Evolutionary conservation across 371 early-diverging fungal species (phyloP).

Genomic region (Mortierella sp.): DNA sequence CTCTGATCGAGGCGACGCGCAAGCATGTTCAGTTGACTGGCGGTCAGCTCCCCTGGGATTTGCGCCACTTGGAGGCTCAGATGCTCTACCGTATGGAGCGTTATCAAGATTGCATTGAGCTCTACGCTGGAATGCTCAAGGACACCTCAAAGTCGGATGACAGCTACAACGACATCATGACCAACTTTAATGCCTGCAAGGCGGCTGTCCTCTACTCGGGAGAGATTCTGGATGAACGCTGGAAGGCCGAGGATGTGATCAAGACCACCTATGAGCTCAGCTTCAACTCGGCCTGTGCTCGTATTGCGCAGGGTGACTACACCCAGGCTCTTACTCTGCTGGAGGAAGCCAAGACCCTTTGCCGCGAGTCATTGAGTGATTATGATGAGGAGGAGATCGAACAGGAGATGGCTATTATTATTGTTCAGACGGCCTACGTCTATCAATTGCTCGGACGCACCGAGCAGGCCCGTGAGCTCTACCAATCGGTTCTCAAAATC

Average conservation of each 20-base stretch:
- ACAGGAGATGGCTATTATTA: constrained; percentile 77
- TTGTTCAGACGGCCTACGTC: constrained; percentile 81
- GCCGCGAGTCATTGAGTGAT: constrained; percentile 64
- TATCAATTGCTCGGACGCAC: constrained; percentile 74
- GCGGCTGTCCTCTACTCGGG: constrained; percentile 70
- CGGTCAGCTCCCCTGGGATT: constrained; percentile 47
- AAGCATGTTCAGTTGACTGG: constrained; percentile 48
- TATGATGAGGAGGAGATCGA: constrained; percentile 77
- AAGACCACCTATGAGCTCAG: constrained; percentile 75
- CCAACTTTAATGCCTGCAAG: constrained; percentile 77
- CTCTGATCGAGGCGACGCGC: constrained; percentile 60
- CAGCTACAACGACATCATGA: constrained; percentile 62
- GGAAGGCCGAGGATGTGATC: constrained; percentile 49
- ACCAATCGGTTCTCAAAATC: constrained; percentile 69
- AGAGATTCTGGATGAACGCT: constrained; percentile 33
- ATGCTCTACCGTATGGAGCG: constrained; percentile 65
- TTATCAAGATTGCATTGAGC: constrained; percentile 58
- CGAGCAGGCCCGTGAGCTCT: constrained; percentile 74
- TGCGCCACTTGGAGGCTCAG: constrained; percentile 77
- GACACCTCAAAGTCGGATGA: constrained; percentile 61
- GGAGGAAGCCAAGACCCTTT: constrained; percentile 69
- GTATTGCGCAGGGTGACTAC: constrained; percentile 68
- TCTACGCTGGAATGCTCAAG: constrained; percentile 65
- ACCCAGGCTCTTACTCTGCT: constrained; percentile 51
- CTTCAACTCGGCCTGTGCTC: constrained; percentile 78